phyloP scores from a whole-genome alignment of 805 yeast species.

The Candida anglica region DNA sequence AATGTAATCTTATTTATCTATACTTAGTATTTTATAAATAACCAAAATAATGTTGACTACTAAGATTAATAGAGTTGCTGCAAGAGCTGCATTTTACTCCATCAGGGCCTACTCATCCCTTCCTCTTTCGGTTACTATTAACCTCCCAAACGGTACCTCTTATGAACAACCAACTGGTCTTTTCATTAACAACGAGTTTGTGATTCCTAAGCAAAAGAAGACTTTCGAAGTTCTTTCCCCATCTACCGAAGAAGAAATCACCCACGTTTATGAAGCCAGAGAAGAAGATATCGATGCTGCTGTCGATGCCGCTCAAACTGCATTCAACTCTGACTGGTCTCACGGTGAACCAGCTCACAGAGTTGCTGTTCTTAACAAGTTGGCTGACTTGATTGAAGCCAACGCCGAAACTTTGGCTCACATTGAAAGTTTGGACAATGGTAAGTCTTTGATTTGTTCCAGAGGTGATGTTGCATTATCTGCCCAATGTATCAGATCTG shows the following conservation, averaged over 20 bases:
- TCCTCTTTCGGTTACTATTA: slow-evolving; percentile 42
- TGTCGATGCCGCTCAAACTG: slow-evolving; percentile 77
- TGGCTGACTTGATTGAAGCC: slow-evolving; percentile 75
- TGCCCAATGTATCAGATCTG: slow-evolving; percentile 68
- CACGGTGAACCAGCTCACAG: slow-evolving; percentile 64
- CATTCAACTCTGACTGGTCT: slow-evolving; percentile 71
- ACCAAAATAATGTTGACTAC: slow-evolving; percentile 3
- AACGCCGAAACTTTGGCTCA: slow-evolving; percentile 69
- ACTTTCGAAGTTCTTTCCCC: slow-evolving; percentile 65
- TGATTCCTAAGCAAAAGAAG: slow-evolving; percentile 50
- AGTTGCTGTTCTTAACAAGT: slow-evolving; percentile 56
- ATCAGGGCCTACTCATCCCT: slow-evolving; percentile 23
- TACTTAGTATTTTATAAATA: too few relatives aligned
- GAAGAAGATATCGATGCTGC: slow-evolving; percentile 81
- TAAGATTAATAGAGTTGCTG: slow-evolving; percentile 7
- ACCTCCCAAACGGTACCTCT: slow-evolving; percentile 67
- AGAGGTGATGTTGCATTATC: slow-evolving; percentile 73
- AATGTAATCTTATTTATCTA: too few relatives aligned
- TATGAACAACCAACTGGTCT: slow-evolving; percentile 84
- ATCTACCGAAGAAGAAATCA: slow-evolving; percentile 65
- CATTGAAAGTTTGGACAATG: slow-evolving; percentile 86
- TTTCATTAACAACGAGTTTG: slow-evolving; percentile 83
- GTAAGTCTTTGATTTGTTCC: slow-evolving; percentile 72
- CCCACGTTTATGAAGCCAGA: slow-evolving; percentile 69
- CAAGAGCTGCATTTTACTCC: slow-evolving; percentile 4